A percentile compares a stretch with the other conserved stretches of the same genome.
Evolutionary conservation across 2,329 filamentous ascomycete genomes (phyloP).

Genomic region (Colletotrichum orbiculare): DNA sequence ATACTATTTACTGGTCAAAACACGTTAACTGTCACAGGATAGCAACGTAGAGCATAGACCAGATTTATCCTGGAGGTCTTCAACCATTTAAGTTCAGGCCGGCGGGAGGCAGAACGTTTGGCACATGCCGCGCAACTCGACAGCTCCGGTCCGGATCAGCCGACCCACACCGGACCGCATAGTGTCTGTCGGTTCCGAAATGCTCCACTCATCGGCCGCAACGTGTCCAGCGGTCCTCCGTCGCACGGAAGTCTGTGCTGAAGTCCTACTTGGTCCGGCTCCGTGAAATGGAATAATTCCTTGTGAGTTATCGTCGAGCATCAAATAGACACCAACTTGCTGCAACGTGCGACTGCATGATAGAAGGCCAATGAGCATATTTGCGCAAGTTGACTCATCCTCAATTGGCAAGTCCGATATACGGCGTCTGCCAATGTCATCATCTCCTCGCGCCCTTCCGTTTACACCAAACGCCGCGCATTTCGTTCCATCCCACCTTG

Average conservation of each 20-base stretch:
- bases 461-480: neutral
- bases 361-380: neutral
- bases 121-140: too few species aligned
- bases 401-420: too few species aligned
- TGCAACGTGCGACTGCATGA: neutral
- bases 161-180: too few species aligned
- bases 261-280: neutral
- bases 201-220: neutral
- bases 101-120: too few species aligned
- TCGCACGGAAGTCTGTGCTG: neutral
- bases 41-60: too few species aligned
- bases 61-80: too few species aligned
- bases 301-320: too few species aligned
- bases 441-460: neutral
- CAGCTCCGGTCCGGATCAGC: too few species aligned
- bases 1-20: too few species aligned
- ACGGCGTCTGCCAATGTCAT: neutral
- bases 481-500: neutral
- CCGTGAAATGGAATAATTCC: too few species aligned
- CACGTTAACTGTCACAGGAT: too few species aligned
- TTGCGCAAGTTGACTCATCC: neutral
- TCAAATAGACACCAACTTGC: neutral
- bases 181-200: neutral
- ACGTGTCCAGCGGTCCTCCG: neutral
- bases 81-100: too few species aligned